These are phyloP conservation scores for Athelia sp. DNA, from an alignment of 1,284 basidiomycete genomes.

Conservation along the genomic window DNA sequence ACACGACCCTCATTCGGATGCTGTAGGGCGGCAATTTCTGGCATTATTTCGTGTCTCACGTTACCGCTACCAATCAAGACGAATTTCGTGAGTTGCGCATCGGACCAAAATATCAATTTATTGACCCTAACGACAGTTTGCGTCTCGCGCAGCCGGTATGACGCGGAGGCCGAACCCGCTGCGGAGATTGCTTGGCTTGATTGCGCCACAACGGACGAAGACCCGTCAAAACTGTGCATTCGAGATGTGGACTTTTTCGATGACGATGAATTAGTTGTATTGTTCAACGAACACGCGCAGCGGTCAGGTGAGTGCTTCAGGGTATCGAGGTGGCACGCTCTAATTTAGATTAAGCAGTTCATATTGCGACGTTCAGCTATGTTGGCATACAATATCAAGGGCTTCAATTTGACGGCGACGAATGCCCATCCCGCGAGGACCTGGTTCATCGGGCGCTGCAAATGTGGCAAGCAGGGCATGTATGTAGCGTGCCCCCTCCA, in stretches of 20 bases:
- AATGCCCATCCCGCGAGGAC: constrained; percentile 49
- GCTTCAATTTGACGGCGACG: constrained; percentile 41
- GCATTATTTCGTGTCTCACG: constrained; percentile 42
- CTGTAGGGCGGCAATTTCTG: constrained; percentile 33
- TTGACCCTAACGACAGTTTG: constrained; percentile 38
- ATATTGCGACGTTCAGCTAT: constrained; percentile 59
- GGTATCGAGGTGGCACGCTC: constrained; percentile 18
- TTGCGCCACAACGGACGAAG: constrained; percentile 35
- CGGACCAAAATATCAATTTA: constrained; percentile 1
- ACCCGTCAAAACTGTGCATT: constrained; percentile 37
- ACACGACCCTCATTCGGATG: constrained; percentile 2
- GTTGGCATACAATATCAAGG: constrained; percentile 51
- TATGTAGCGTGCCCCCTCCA: constrained; percentile 31
- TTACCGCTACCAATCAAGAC: constrained; percentile 17
- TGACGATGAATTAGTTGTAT: constrained; percentile 58
- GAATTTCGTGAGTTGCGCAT: constrained; percentile 23
- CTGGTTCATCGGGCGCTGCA: constrained; percentile 52
- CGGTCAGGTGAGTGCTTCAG: constrained; percentile 32
- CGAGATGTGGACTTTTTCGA: constrained; percentile 74
- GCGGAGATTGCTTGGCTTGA: constrained; percentile 47
- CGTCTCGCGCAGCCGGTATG: constrained; percentile 44
- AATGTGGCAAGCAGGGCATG: constrained; percentile 50
- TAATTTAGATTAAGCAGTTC: constrained; percentile 27
- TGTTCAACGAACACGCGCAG: constrained; percentile 42
- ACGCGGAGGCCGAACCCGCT: constrained; percentile 30